Base-by-base conservation (phyloP, 2,329 filamentous ascomycete species). In the Cadophora sp. region DNA sequence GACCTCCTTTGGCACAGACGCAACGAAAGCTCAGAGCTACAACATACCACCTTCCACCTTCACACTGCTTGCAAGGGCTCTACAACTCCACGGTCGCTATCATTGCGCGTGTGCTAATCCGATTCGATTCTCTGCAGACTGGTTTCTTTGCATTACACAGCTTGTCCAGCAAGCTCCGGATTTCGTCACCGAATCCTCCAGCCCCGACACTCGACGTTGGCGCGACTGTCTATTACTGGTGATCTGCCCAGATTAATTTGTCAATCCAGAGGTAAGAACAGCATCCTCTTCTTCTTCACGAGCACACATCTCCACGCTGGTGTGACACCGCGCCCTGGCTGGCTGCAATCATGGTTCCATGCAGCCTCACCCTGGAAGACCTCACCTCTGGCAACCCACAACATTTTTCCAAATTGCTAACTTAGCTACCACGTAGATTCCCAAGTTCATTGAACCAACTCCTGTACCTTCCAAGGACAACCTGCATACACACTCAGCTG, bases 1-100 rank as follows among this genome's bases (percentile, higher is more conserved):
- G 73, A 72, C 73, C 71, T 72, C 72, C 70, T 71, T 68, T 65
- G 62, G 66, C 67, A 65, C 64, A 62, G 65, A 69, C 67, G 67
- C 48, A 68, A 65, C 66, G 68, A 61, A 61, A 72, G 72, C 72
- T 74, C 50, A 39, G 48, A 72, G 70, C 70, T 72, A 65, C 66
- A 66, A 56, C 50, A 14, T 41, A 24, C n/a, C n/a, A 58, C 41
- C 55, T 66, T 51, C 66, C 39, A 62, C 62, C 39, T 53, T 56
- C 53, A 56, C 59, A 61, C 66, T 53, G 48, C 39, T 43, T 22
- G 41, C 45, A 56, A 33, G 20, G 7, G 18, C 50, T 55, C 16
- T 61, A 20, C 64, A 48, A 33, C 20, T 8, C 5, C 39, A 39
- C n/a, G 43, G 20, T 27, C 22, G 30, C 59, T 50, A 56, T 62